Evolutionary conservation across 345 rosid genomes (phyloP), one percentile per base, ranked within the genome.

Genomic region (Alliaria petiolata): DNA sequence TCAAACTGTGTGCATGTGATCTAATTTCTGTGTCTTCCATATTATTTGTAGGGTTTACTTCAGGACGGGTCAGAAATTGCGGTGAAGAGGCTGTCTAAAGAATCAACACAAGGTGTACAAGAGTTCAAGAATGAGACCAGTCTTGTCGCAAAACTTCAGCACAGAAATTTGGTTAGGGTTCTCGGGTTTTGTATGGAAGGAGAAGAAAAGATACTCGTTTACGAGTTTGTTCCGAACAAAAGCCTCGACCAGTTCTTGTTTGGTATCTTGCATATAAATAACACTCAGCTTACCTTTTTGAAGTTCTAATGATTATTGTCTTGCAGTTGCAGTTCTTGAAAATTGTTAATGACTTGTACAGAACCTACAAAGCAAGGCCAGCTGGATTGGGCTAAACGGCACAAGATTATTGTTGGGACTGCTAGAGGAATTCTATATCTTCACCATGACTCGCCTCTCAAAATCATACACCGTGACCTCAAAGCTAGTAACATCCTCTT

Each of bases 381-480:
- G 3, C 52, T 85, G 64, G 78, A 81, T 57, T 89, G 92, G 95
- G 11, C 73, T 0, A 79, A 30, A 49, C 62, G 89, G 15, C 72
- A 62, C 39, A 35, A 76, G 5, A 80, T 83, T 5, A 76, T 83
- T 13, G 26, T 44, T 6, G 87, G 87, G 44, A 74, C 76, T 30
- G 87, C 89, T 5, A 67, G 67, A 28, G 87, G 87, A 16, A 55
- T 83, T 20, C 33, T 76, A 0, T 75, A 76, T 72, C 80, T 79
- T 60, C 80, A 78, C 2, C 65, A 72, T 4, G 79, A 79, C 31
- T 83, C 85, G 1, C 79, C 82, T 25, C 80, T 83, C n/a, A 81
- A 43, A 80, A 81, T 89, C 17, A 81, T 89, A 14, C 95, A 84
- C 4, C 84, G 89, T 49, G 89, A 88, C 42, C 76, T 89, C 3